phyloP scores from a whole-genome alignment of 441 rosid species.

The Macaranga tanarius region DNA sequence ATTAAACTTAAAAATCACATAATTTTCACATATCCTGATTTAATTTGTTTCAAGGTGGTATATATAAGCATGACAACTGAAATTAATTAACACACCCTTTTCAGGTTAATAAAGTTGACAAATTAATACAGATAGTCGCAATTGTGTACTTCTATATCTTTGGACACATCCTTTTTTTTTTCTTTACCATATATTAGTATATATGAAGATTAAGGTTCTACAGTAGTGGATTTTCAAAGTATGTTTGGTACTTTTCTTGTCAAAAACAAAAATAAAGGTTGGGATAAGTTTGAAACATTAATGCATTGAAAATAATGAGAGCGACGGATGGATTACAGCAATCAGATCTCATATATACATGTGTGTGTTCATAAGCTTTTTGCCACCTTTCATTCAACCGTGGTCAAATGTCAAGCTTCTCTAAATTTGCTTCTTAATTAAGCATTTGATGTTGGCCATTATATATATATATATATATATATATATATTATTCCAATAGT shows the following conservation, averaged over 20 bases:
- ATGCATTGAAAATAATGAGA: not conserved
- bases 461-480: no score
- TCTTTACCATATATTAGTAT: not conserved
- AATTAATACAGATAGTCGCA: not conserved
- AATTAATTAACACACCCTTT: no score
- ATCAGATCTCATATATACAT: not conserved
- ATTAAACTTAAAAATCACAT: no score
- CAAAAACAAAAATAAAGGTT: constrained; percentile 12
- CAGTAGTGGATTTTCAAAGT: not conserved
- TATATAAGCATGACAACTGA: no score
- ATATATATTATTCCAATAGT: no score
- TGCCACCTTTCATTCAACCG: constrained; percentile 1
- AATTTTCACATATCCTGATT: no score
- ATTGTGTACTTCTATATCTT: no score
- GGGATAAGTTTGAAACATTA: constrained; percentile 12
- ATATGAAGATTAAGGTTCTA: not conserved
- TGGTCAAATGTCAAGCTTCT: constrained; percentile 3
- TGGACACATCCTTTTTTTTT: not conserved
- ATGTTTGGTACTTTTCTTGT: constrained; percentile 16
- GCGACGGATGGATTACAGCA: not conserved
- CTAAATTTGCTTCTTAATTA: not conserved
- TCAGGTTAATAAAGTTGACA: no score
- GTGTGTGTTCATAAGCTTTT: not conserved
- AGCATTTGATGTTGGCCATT: no score
- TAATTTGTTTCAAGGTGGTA: no score